Conservation (phyloP, 2,329 filamentous ascomycete species). For the Dendryphion nanum region DNA sequence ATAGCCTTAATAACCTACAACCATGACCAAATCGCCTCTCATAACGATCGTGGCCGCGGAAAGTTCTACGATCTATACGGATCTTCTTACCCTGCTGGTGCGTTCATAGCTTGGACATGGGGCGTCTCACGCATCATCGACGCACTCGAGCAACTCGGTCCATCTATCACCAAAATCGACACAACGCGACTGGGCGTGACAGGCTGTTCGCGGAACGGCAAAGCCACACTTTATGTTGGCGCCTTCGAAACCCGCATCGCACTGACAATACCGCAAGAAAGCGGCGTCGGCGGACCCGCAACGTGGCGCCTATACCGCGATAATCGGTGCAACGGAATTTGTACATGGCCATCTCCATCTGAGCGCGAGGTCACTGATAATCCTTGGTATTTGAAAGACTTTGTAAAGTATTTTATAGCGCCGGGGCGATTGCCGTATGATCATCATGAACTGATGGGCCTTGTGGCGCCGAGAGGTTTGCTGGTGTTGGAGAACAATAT, state of each 20-base stretch:
- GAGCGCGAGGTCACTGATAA: slow-evolving; percentile 55
- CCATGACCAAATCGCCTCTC: slow-evolving; percentile 54
- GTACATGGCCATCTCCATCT: slow-evolving; percentile 53
- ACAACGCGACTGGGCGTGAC: slow-evolving; percentile 47
- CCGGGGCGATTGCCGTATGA: slow-evolving; percentile 47
- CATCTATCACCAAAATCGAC: slow-evolving; percentile 44
- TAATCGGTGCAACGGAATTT: slow-evolving; percentile 38
- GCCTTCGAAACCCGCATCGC: slow-evolving; percentile 56
- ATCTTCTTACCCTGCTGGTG: slow-evolving; percentile 50
- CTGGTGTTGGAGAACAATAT: slow-evolving; percentile 53
- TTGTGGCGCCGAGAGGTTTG: slow-evolving; percentile 53
- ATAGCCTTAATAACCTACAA: slow-evolving; percentile 56
- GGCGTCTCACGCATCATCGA: slow-evolving; percentile 58
- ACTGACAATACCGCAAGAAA: slow-evolving; percentile 59
- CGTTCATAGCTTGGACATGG: slow-evolving; percentile 59
- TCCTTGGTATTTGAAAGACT: slow-evolving; percentile 49
- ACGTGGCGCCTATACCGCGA: slow-evolving; percentile 58
- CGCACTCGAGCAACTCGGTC: slow-evolving; percentile 55
- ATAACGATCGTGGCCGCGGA: slow-evolving; percentile 51
- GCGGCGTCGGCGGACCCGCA: no score
- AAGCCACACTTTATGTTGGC: slow-evolving; percentile 57
- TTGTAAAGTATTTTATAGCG: slow-evolving; percentile 7
- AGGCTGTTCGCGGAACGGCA: slow-evolving; percentile 60
- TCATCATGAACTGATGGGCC: slow-evolving; percentile 54
- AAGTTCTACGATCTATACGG: slow-evolving; percentile 59